Conservation (phyloP, 2,329 filamentous ascomycete species). For the Colletotrichum cuscutae region DNA sequence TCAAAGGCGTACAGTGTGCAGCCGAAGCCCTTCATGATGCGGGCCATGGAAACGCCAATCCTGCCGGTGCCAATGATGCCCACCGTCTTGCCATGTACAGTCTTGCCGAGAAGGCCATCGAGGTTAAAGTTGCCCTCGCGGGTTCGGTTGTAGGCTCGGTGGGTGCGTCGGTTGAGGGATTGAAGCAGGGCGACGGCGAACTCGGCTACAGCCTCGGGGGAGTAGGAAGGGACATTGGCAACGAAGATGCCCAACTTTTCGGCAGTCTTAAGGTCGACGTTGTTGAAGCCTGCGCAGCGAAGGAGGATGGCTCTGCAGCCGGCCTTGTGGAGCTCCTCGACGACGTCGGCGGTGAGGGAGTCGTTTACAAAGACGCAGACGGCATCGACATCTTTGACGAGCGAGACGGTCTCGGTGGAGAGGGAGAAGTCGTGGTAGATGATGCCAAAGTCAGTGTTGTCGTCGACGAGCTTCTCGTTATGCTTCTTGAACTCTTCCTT, state of each 20-base stretch:
- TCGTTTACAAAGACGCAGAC: constrained; percentile 79
- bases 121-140: constrained; percentile 76
- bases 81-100: constrained; percentile 72
- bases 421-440: constrained; percentile 69
- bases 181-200: constrained; percentile 75
- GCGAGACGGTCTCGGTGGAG: constrained; percentile 62
- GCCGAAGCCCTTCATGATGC: constrained; percentile 73
- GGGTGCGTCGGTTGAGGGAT: constrained; percentile 74
- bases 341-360: constrained; percentile 59
- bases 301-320: constrained; percentile 70
- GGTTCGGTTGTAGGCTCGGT: constrained; percentile 75
- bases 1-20: constrained; percentile 72
- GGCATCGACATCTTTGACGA: constrained; percentile 60
- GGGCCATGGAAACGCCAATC: constrained; percentile 71
- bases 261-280: constrained; percentile 69
- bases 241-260: constrained; percentile 67
- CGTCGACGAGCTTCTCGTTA: constrained; percentile 43
- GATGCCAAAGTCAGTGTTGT: constrained; percentile 55
- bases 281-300: constrained; percentile 76
- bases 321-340: constrained; percentile 57
- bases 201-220: constrained; percentile 76
- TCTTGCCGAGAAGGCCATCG: constrained; percentile 70
- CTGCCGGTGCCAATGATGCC: constrained; percentile 73
- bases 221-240: constrained; percentile 75
- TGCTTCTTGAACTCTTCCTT: constrained; percentile 38